Base-by-base conservation (phyloP, 2,329 filamentous ascomycete species). In the Colletotrichum brevisporum region DNA sequence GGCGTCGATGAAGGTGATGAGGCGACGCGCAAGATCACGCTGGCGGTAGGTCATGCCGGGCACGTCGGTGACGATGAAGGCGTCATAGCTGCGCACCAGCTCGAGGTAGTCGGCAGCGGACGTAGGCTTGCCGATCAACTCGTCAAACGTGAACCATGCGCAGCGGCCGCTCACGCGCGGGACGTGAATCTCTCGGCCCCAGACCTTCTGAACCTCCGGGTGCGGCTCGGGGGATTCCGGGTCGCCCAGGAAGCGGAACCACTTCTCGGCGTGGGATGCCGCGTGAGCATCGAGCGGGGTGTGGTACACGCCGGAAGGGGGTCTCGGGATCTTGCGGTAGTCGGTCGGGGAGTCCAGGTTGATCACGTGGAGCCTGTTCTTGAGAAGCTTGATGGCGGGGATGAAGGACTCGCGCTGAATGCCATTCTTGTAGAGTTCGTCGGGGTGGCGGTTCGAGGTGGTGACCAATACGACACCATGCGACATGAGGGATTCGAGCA, bases 1-100 rank as follows among this genome's bases (percentile, higher is more conserved):
- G 6, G 96, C 95, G 78, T 99, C 96, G 73, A 99, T 94, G 75
- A 99, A 98, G 0, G 95, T 99, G 78, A 99, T 99, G 80, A 99
- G 98, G 5, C 96, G 88, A 13, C 96, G 86, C 0, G 96, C 96
- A 47, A 97, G 86, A 81, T 99, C 96, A 21, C 96, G 90, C 76
- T 94, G 90, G 63, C 90, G 89, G 73, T 94, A 89, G 48, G 92
- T 96, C 96, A 99, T 98, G 6, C 92, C 93, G 0, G 96, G 96
- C 1, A 98, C 91, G 59, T 95, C 92, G 0, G 94, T 97, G 10
- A 99, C 89, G 72, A 99, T 89, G 76, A 99, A 98, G 2, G 95
- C 91, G 70, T 98, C 92, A 80, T 98, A 99, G 73, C 91, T 91
- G 65, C 94, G 89, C 81, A 94, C 93, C 65, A 99, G 85, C 80